These are phyloP conservation scores for Glycine latifolia DNA, from an alignment of 306 rosid genomes.

Conservation along the genomic window DNA sequence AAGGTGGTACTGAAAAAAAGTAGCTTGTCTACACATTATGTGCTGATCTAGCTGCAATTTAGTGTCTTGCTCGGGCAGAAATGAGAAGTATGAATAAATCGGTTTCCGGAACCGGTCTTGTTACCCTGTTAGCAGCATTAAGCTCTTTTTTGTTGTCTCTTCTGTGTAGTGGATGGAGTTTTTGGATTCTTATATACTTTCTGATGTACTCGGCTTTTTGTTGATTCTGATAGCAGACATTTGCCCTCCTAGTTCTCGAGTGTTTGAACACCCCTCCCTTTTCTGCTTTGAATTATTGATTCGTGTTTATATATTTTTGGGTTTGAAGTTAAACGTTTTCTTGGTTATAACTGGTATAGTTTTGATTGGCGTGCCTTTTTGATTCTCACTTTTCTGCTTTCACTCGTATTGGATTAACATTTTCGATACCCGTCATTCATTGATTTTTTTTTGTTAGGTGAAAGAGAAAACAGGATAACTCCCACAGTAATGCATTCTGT, in stretches of 20 bases:
- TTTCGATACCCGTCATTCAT: too few relatives aligned
- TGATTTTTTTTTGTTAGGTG: too few relatives aligned
- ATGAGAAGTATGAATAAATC: slow-evolving; percentile 43
- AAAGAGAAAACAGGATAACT: too few relatives aligned
- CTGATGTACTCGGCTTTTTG: slow-evolving; percentile 7
- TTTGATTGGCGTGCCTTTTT: too few relatives aligned
- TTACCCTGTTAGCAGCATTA: slow-evolving; percentile 21
- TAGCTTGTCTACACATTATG: background rate
- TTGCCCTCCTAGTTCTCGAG: background rate
- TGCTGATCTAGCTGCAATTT: slow-evolving; percentile 24
- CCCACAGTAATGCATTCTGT: too few relatives aligned
- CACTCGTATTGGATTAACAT: too few relatives aligned
- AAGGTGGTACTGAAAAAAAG: slow-evolving; percentile 12
- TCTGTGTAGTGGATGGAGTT: slow-evolving; percentile 15
- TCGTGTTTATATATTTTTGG: background rate
- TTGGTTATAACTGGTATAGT: too few relatives aligned
- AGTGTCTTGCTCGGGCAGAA: background rate
- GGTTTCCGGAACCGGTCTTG: slow-evolving; percentile 18
- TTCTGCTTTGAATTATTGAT: background rate
- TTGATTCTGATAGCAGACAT: background rate
- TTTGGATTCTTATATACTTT: background rate
- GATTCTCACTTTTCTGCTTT: too few relatives aligned
- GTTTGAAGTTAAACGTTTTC: too few relatives aligned
- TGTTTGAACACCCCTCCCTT: too few relatives aligned
- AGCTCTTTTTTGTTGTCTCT: slow-evolving; percentile 3